Evolutionary conservation across 2,329 filamentous ascomycete species (phyloP), one percentile per base, ranked within the genome.

Genomic region (Leptographium flavum): DNA sequence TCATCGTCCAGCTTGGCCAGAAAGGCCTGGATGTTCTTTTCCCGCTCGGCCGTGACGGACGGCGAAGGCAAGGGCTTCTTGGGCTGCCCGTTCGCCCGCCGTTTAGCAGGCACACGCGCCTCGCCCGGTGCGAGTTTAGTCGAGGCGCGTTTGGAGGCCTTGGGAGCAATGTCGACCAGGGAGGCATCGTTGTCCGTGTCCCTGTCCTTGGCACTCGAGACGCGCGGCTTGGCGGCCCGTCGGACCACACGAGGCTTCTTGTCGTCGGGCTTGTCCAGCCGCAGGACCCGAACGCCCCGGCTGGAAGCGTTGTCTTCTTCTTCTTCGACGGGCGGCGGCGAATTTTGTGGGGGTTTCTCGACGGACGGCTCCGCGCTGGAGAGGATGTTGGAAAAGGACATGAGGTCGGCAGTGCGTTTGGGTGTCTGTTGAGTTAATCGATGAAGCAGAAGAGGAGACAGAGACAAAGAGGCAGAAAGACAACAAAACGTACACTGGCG

Each of bases 321-420:
- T 28, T 47, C 48, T 8, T 53, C 49, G 47, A 54, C 5, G 11
- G 47, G 25, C 5, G 47, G 39, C 3, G 66, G 66, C 28, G 70
- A 67, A 37, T 66, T 67, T 13, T 64, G 59, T 52, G 66, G 71
- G 8, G 73, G 69, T 49, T 70, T 70, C 3, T 70, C 67, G 33
- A 76, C 70, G 44, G 83, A n/a, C 2, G 50, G 79, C 46, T 87
- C 81, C 45, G 83, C 73, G 53, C 77, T 87, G 4, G 87, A 90
- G 37, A 96, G 79, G 48, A 96, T 93, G 59, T 88, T 95, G 53
- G 87, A 92, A 58, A 96, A 92, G 5, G 88, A 92, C 88, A 95
- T 95, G 44, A 88, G 83, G 59, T 94, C 84, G 47, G 82, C 81
- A 35, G 81, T 72, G 60, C 87, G 79, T 53, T 76, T 79, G 2